Percentiles rank a stretch among this genome's conserved stretches.
These are phyloP conservation scores for Exophiala sideris DNA, from an alignment of 2,329 filamentous ascomycete genomes.

Conservation along the genomic window DNA sequence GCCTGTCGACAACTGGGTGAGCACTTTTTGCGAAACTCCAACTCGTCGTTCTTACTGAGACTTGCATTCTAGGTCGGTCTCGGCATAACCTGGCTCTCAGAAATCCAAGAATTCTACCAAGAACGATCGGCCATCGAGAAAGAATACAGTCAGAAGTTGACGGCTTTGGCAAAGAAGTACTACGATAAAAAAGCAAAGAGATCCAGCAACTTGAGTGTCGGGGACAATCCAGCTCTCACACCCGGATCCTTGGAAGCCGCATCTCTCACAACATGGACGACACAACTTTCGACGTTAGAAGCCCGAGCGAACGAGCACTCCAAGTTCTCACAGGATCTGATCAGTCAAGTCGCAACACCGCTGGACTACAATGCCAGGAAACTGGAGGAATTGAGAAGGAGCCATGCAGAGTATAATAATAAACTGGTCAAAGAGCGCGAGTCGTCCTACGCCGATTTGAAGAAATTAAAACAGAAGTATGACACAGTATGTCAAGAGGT, in stretches of 20 bases:
- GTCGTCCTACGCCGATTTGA: slow-evolving; percentile 74
- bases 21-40: slow-evolving; percentile 11
- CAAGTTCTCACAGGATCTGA: slow-evolving; percentile 71
- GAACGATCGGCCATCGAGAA: slow-evolving; percentile 93
- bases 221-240: slow-evolving; percentile 87
- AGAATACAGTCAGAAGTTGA: slow-evolving; percentile 89
- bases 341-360: slow-evolving; percentile 80
- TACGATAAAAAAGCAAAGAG: slow-evolving; percentile 95
- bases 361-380: slow-evolving; percentile 69
- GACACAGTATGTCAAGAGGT: slow-evolving; percentile 91
- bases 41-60: slow-evolving; percentile 11
- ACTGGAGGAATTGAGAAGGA: slow-evolving; percentile 90
- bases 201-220: slow-evolving; percentile 81
- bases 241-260: slow-evolving; percentile 95
- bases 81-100: slow-evolving; percentile 91
- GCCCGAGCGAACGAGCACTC: slow-evolving; percentile 85
- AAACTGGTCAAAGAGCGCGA: slow-evolving; percentile 91
- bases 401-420: slow-evolving; percentile 80
- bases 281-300: slow-evolving; percentile 87
- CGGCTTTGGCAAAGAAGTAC: slow-evolving; percentile 87
- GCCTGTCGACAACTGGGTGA: slow-evolving; percentile 82
- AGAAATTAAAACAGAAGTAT: slow-evolving; percentile 90
- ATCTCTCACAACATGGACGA: slow-evolving; percentile 94
- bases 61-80: slow-evolving; percentile 59
- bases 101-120: slow-evolving; percentile 95